Evolutionary conservation across 2,329 filamentous ascomycete species (phyloP), one percentile per base, ranked within the genome.

Genomic region (Blumeriella jaapii): DNA sequence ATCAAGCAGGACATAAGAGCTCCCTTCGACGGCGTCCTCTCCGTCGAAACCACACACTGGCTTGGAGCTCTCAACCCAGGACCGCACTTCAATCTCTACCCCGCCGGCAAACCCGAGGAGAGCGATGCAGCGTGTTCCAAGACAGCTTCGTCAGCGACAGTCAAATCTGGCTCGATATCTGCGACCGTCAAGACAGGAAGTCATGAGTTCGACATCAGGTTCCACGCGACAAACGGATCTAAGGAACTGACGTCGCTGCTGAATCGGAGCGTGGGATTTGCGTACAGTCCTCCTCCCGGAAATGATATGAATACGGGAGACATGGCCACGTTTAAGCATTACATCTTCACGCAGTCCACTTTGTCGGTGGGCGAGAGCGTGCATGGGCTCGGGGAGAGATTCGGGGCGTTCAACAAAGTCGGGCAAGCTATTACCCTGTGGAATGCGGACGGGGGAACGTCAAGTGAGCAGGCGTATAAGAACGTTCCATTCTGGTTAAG

Each of bases 321-420:
- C 39, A 64, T 74, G 59, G 53, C 59, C 16, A 56, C 66, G 47
- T 62, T 69, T 44, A 58, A 64, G 36, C 69, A 73, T 51, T 69
- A 71, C 54, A 64, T 72, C 45, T 71, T 73, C 49, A 65, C 68
- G 18, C 68, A 72, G 52, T 71, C 68, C 1, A 65, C 61, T 4
- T 59, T 74, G 2, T 58, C 61, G 2, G 68, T 73, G 1, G 69
- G 69, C 17, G 82, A 86, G 56, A 72, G 74, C 0, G 67, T 86
- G 10, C 79, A 83, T 55, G 81, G 82, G 0, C 65, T 86, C 3
- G 82, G 81, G 1, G 81, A 86, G 58, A 67, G 82, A 10, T 87
- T 86, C 52, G 81, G 81, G 0, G 71, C 78, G 5, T 82, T 81
- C 58, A 79, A 82, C 55, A 85, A 82, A 55, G 74, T 84, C 26